Evolutionary conservation across 2,329 filamentous ascomycete genomes (phyloP).

Genomic region (Calonectria leucothoes): DNA sequence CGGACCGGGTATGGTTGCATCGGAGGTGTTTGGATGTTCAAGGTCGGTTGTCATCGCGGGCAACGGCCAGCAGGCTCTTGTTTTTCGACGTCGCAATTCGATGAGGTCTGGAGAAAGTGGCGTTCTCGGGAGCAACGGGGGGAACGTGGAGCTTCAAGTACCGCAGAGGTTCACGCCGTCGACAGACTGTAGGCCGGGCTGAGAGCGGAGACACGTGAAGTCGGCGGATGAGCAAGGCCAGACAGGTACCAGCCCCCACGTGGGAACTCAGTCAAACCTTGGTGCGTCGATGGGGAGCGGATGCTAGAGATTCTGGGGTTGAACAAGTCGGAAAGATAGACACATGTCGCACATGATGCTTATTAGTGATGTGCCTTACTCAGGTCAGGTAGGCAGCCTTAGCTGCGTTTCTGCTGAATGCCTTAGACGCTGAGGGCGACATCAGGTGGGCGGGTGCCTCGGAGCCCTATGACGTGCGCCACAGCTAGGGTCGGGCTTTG

Average conservation of each 20-base stretch:
- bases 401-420: slow-evolving; percentile 8
- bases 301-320: slow-evolving; percentile 13
- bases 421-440: slow-evolving; percentile 28
- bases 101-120: not conserved
- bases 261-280: not conserved
- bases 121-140: not conserved
- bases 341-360: slow-evolving; percentile 42
- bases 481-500: slow-evolving; percentile 23
- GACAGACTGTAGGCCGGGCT: not conserved
- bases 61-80: not conserved
- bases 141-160: slow-evolving; percentile 9
- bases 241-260: slow-evolving; percentile 2
- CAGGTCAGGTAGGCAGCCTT: not conserved
- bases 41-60: slow-evolving; percentile 41
- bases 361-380: slow-evolving; percentile 11
- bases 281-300: not conserved
- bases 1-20: slow-evolving; percentile 44
- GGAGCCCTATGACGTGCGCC: slow-evolving; percentile 38
- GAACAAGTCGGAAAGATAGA: slow-evolving; percentile 23
- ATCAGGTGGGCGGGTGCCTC: slow-evolving; percentile 39
- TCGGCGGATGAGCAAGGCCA: not conserved
- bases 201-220: slow-evolving; percentile 14
- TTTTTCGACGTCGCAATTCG: slow-evolving; percentile 3
- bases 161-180: not conserved
- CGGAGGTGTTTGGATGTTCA: slow-evolving; percentile 34